Evolutionary conservation across 2,329 filamentous ascomycete genomes (phyloP).

Genomic region (Neurospora crassa): DNA sequence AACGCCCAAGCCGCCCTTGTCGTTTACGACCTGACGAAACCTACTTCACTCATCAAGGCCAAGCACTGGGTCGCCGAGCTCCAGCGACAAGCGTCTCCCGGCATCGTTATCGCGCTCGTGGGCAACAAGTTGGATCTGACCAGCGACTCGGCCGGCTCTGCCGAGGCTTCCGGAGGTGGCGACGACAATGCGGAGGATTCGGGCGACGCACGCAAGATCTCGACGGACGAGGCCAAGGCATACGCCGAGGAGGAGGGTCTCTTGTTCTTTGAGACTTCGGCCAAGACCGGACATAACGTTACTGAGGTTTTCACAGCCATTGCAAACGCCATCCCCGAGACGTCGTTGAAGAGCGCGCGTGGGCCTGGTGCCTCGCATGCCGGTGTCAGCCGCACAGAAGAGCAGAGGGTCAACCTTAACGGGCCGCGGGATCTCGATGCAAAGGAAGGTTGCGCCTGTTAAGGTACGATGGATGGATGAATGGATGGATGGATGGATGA

Average conservation of each 20-base stretch:
- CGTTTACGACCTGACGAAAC: conserved; percentile 97
- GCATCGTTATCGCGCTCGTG: conserved; percentile 93
- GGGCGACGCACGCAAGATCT: conserved; percentile 75
- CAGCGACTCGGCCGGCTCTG: conserved; percentile 42
- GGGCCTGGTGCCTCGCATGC: conserved; percentile 54
- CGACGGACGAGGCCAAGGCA: conserved; percentile 79
- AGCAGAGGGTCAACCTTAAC: conserved; percentile 75
- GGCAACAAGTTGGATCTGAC: conserved; percentile 95
- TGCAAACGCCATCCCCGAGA: conserved; percentile 95
- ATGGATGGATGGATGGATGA: conserved; percentile 6
- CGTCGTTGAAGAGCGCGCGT: conserved; percentile 80
- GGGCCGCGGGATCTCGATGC: conserved; percentile 63
- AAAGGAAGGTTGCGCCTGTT: conserved; percentile 91
- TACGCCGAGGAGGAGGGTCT: conserved; percentile 94
- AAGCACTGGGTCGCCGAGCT: conserved; percentile 99
- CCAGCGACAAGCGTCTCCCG: conserved; percentile 88
- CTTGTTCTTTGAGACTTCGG: conserved; percentile 95
- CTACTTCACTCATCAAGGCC: conserved; percentile 88
- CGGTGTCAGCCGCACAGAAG: conserved; percentile 50
- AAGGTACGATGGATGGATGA: conserved; percentile 16
- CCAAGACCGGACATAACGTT: conserved; percentile 92
- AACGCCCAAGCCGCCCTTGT: conserved; percentile 96
- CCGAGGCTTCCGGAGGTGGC: conserved; percentile 35
- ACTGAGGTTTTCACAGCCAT: conserved; percentile 96
- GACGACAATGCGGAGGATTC: conserved; percentile 44